Evolutionary conservation across 306 rosid genomes (phyloP), one percentile per base, ranked within the genome.

Genomic region (Aeschynomene evenia): DNA sequence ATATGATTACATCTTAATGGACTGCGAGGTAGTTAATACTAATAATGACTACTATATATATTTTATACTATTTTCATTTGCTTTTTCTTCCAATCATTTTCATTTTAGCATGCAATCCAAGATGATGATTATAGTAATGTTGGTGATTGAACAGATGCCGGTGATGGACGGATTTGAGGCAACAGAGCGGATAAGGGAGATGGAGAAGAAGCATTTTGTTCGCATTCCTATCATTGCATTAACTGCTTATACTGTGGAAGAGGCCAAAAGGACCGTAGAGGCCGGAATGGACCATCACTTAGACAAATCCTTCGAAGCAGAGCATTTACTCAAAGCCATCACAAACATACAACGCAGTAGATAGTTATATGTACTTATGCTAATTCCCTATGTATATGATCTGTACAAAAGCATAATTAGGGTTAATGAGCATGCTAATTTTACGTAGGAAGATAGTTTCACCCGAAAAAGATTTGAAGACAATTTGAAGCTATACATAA

Each of bases 11-110:
- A 79, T 89, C 54, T 49, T 89, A 19, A 89, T 91, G 96, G 97
- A 87, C 50, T 89, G 94, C 67, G 80, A 87, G 94, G 94, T 89
- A 70, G n/a, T n/a, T n/a, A n/a, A n/a, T n/a, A n/a, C n/a, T n/a
- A 40, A 42, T n/a, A 46, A 21, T 28, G 48, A 8, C n/a, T 15
- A 19, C 48, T 33, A 62, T 68, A 59, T 68, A 59, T 61, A 39
- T 8, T 63, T 59, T 50, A 21, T 20, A 20, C 18, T 18, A 7
- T 21, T 20, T 70, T 43, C 5, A 7, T 36, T 40, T 2, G 16
- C n/a, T n/a, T 40, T 42, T 42, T 42, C 48, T 48, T 12, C 53
- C 23, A 0, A 18, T 48, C 53, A 48, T 48, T 18, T 20, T 9
- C 18, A 16, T 48, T 48, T 48, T 15, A 5, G n/a, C n/a, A n/a